A percentile compares a stretch with the other conserved stretches of the same genome.
Conservation (phyloP, 2,329 filamentous ascomycete species). For the Fusarium nisikadoi region DNA sequence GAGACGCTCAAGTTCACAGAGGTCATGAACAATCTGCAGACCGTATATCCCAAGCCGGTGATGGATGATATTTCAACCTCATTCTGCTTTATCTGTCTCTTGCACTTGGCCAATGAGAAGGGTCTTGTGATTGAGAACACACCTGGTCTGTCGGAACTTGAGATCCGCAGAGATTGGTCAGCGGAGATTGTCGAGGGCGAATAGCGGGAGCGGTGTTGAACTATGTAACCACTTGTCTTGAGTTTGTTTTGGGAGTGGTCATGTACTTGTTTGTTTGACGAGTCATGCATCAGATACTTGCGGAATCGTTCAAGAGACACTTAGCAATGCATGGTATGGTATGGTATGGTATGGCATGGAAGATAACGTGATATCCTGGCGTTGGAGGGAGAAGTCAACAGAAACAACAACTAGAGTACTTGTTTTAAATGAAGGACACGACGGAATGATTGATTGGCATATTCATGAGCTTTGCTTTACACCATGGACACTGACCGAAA, state of each 20-base stretch:
- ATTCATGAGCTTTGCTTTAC: background rate
- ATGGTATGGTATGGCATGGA: constrained; percentile 13
- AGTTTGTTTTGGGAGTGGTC: background rate
- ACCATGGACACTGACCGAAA: background rate
- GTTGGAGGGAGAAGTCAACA: constrained; percentile 29
- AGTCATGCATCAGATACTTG: constrained; percentile 10
- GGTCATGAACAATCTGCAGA: constrained; percentile 88
- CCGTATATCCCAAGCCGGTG: constrained; percentile 84
- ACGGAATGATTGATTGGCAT: constrained; percentile 25
- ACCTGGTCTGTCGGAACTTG: constrained; percentile 66
- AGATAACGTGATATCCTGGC: constrained; percentile 37
- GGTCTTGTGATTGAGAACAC: constrained; percentile 80
- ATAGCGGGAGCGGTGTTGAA: constrained; percentile 28
- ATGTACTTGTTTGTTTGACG: background rate
- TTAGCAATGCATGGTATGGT: constrained; percentile 5
- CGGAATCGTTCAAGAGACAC: constrained; percentile 16
- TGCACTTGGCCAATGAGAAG: constrained; percentile 94
- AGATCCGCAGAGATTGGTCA: constrained; percentile 70
- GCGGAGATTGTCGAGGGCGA: constrained; percentile 64
- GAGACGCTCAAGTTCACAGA: constrained; percentile 84
- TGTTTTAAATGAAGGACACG: constrained; percentile 29
- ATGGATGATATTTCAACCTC: constrained; percentile 96
- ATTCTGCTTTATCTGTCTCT: constrained; percentile 89
- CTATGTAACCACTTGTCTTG: constrained; percentile 8
- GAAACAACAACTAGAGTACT: constrained; percentile 20